Evolutionary conservation across 2,329 filamentous ascomycete species (phyloP).

Genomic region (Zymoseptoria tritici): DNA sequence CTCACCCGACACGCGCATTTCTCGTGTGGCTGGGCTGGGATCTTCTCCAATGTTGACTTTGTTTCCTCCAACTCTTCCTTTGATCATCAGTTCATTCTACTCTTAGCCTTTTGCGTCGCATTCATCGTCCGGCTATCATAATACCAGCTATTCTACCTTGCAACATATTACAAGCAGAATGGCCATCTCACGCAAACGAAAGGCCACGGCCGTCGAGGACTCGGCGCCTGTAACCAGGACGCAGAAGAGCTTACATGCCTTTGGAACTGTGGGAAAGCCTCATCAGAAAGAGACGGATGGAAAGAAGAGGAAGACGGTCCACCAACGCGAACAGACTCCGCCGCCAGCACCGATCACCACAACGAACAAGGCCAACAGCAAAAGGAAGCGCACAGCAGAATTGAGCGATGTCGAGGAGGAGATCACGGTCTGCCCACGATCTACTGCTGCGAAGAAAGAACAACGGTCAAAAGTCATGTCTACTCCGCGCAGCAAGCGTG

Average conservation of each 20-base stretch:
- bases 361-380: conserved; percentile 12
- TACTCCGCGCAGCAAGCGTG: conserved; percentile 28
- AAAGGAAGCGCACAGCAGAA: conserved; percentile 23
- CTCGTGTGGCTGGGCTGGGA: background rate
- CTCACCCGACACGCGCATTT: background rate
- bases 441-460: background rate
- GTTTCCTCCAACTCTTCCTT: background rate
- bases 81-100: background rate
- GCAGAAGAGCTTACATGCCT: conserved; percentile 18
- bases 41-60: background rate
- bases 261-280: conserved; percentile 17
- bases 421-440: conserved; percentile 7
- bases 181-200: conserved; percentile 24
- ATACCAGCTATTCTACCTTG: conserved; percentile 11
- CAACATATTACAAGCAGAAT: conserved; percentile 41
- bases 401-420: conserved; percentile 17
- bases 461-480: conserved; percentile 8
- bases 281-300: conserved; percentile 4
- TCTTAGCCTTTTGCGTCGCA: conserved; percentile 1
- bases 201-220: conserved; percentile 17
- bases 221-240: conserved; percentile 11
- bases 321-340: conserved; percentile 12
- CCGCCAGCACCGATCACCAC: conserved; percentile 5
- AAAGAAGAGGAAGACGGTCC: conserved; percentile 18
- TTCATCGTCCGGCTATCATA: conserved; percentile 7